Conservation (phyloP, 2,329 filamentous ascomycete genomes). For the Chrysoporthe puriensis region DNA sequence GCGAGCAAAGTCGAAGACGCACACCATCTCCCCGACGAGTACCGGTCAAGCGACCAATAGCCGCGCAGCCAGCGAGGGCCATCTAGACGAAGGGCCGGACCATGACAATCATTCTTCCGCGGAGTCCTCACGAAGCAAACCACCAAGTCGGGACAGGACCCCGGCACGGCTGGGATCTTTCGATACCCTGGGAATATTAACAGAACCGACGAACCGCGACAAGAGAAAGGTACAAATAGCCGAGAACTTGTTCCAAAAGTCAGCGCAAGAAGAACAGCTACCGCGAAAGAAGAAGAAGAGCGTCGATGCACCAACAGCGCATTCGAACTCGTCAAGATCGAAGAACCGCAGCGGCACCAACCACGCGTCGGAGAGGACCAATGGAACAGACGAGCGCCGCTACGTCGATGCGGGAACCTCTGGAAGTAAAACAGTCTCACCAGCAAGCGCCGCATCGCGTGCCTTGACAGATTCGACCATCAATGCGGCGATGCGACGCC, state of each 20-base stretch:
- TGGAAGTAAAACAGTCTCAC: conserved; percentile 58
- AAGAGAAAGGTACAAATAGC: conserved; percentile 70
- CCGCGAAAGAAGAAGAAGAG: conserved; percentile 64
- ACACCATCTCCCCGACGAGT: conserved; percentile 64
- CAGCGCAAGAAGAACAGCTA: conserved; percentile 59
- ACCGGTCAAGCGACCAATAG: conserved; percentile 66
- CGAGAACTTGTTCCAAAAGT: conserved; percentile 65
- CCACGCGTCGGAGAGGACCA: conserved; percentile 33
- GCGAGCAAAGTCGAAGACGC: conserved; percentile 56
- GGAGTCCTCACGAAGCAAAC: conserved; percentile 63
- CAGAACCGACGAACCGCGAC: conserved; percentile 67
- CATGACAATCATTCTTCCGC: conserved; percentile 56
- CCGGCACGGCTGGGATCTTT: conserved; percentile 63
- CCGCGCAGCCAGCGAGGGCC: conserved; percentile 65
- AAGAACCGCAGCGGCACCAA: conserved; percentile 32
- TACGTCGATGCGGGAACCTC: conserved; percentile 60
- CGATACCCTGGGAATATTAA: conserved; percentile 62
- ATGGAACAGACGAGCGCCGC: conserved; percentile 43
- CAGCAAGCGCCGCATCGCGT: conserved; percentile 47
- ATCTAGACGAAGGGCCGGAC: conserved; percentile 57
- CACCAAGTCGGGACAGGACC: conserved; percentile 67
- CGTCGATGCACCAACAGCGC: conserved; percentile 55
- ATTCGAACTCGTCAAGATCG: conserved; percentile 35
- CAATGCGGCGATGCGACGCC: conserved; percentile 35
- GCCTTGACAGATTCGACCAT: conserved; percentile 37